Evolutionary conservation across 306 rosid genomes (phyloP).

Genomic region (Castanea crenata): DNA sequence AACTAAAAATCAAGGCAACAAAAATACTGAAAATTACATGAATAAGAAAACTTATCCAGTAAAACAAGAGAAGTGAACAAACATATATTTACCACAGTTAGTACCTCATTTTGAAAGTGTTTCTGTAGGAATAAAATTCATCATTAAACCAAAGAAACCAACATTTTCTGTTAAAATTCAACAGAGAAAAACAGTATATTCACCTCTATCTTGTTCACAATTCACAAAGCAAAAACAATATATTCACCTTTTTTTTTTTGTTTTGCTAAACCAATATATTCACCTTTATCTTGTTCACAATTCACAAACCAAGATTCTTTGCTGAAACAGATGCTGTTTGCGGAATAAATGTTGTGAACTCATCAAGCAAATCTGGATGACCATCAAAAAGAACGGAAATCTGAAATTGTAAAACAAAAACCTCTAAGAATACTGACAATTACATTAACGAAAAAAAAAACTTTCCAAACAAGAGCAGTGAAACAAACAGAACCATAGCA

Average conservation of each 20-base stretch:
- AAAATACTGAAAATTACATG: background rate
- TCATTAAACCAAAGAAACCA: slow-evolving; percentile 9
- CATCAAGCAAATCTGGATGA: slow-evolving; percentile 81
- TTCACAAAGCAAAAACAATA: background rate
- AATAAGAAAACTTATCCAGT: background rate
- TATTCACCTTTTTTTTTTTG: slow-evolving; percentile 50
- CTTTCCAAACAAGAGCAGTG: background rate
- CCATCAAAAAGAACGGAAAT: slow-evolving; percentile 74
- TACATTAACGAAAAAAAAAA: background rate
- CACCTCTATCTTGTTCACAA: too few species aligned
- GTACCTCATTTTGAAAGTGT: slow-evolving; percentile 48
- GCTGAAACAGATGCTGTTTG: slow-evolving; percentile 47
- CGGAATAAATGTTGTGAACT: slow-evolving; percentile 90
- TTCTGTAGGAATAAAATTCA: slow-evolving; percentile 48
- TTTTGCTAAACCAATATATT: background rate
- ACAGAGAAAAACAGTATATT: background rate
- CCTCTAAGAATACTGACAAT: slow-evolving; percentile 1
- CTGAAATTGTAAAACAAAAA: slow-evolving; percentile 31
- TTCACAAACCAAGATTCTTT: too few species aligned
- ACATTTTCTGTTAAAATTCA: background rate
- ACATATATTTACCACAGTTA: background rate
- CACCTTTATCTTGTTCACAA: slow-evolving; percentile 98
- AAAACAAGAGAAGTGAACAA: background rate
- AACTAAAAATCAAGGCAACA: too few species aligned
- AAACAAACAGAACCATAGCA: background rate